Evolutionary conservation across 495 filamentous ascomycete species (phyloP).

Genomic region (Xylaria scruposa): DNA sequence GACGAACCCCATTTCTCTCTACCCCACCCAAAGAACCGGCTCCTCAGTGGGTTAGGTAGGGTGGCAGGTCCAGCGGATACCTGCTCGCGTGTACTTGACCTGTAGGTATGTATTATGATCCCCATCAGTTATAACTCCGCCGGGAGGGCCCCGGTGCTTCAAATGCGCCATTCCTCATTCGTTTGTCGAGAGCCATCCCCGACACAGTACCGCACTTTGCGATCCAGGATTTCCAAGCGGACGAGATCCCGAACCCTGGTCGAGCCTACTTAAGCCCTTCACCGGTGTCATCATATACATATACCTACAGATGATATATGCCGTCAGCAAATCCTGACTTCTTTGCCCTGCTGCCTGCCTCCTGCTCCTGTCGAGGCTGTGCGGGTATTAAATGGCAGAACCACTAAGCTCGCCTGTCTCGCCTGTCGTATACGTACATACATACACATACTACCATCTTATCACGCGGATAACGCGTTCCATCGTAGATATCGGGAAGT

Average conservation of each 20-base stretch:
- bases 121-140: neutral
- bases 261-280: neutral
- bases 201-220: conserved; percentile 10
- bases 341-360: neutral
- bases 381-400: too few relatives aligned
- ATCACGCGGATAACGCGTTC: neutral
- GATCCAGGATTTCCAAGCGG: neutral
- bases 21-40: neutral
- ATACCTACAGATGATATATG: neutral
- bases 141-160: conserved; percentile 3
- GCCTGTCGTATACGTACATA: too few relatives aligned
- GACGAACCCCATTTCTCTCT: neutral
- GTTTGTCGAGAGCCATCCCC: neutral
- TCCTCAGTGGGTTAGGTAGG: conserved; percentile 17
- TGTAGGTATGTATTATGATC: conserved; percentile 1
- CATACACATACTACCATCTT: neutral
- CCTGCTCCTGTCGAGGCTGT: too few relatives aligned
- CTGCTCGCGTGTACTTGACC: conserved; percentile 13
- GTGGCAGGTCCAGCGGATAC: neutral
- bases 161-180: conserved; percentile 4
- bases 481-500: neutral
- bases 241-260: conserved; percentile 6
- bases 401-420: too few relatives aligned
- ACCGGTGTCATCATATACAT: neutral
- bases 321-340: conserved; percentile 1